These are phyloP conservation scores for Coix lacrymajobi DNA, from an alignment of 176 grass and related monocot genomes.

Conservation along the genomic window DNA sequence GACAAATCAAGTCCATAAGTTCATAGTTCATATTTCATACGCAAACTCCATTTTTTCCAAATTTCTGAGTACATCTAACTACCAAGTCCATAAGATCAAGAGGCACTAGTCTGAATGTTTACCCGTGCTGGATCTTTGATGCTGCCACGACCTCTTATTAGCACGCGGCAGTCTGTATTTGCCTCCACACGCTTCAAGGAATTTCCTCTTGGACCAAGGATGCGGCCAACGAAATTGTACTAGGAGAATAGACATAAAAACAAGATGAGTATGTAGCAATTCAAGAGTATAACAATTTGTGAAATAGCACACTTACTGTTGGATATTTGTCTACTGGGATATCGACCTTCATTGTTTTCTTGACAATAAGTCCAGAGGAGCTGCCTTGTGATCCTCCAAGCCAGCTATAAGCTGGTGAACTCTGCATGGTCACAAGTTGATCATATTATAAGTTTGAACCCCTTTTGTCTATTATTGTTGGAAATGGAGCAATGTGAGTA, in stretches of 20 bases:
- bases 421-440: slow-evolving; percentile 44
- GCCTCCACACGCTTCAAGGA: slow-evolving; percentile 94
- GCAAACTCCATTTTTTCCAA: neutral
- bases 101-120: slow-evolving; percentile 21
- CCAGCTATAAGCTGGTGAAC: slow-evolving; percentile 90
- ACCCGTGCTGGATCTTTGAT: slow-evolving; percentile 96
- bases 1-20: neutral
- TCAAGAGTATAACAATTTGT: neutral
- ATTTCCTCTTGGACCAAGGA: slow-evolving; percentile 96
- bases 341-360: slow-evolving; percentile 94
- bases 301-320: slow-evolving; percentile 65
- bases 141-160: slow-evolving; percentile 94
- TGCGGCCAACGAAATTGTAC: slow-evolving; percentile 96
- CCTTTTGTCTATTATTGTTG: neutral
- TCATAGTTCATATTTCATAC: neutral
- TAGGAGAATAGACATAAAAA: slow-evolving; percentile 28
- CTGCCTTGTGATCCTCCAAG: slow-evolving; percentile 82
- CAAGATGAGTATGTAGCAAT: slow-evolving; percentile 8
- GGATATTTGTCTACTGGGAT: slow-evolving; percentile 89
- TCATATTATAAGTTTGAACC: slow-evolving; percentile 12
- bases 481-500: neutral
- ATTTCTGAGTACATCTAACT: slow-evolving; percentile 1
- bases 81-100: neutral
- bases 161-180: slow-evolving; percentile 87
- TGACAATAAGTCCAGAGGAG: slow-evolving; percentile 82